Base-by-base conservation (phyloP, 2,329 filamentous ascomycete species). In the Dothistroma septosporum region DNA sequence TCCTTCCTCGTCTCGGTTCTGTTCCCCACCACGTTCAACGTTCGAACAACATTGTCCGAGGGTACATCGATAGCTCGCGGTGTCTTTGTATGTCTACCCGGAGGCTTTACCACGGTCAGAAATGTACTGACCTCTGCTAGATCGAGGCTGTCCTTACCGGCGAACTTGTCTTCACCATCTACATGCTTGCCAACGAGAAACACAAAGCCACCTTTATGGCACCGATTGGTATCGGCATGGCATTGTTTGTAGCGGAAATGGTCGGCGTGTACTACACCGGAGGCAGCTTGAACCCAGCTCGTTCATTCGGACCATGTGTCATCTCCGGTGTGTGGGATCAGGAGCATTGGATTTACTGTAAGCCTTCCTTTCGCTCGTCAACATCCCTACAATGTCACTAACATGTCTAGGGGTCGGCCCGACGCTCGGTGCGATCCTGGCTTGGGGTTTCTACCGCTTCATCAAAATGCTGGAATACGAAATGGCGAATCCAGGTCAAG, bases 161-260 rank as follows among this genome's bases (percentile, higher is more conserved):
- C 28, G 68, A 76, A 58, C 70, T 77, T n/a, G 72, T 77, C 56
- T 75, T 77, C 61, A 74, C 75, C 10, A 76, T 77, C 61, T 73
- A 77, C 68, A 76, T 77, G 74, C 62, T 77, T 48, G 74, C 73
- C 7, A 73, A 72, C 24, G 74, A 76, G 59, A 77, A 77, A 68
- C 72, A 72, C 65, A 75, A 75, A 60, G 76, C 74, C n/a, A 79
- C 77, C 6, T 79, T 78, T 63, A 75, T 79, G 56, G 77, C 77
- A 6, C 75, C 75, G 5, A 69, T 77, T 35, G 74, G 72, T 56
- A 72, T 92, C 66, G 89, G 71, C 33, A 60, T 73, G 21, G 71
- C 77, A 46, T 73, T 81, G 0, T 82, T 81, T 69, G 73, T 81
- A 53, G 75, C 77, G 31, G 77, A 81, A 61, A 68, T 82, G 53